These are phyloP conservation scores for Penstemon barbatus DNA, from an alignment of 257 asterid species.

Conservation along the genomic window DNA sequence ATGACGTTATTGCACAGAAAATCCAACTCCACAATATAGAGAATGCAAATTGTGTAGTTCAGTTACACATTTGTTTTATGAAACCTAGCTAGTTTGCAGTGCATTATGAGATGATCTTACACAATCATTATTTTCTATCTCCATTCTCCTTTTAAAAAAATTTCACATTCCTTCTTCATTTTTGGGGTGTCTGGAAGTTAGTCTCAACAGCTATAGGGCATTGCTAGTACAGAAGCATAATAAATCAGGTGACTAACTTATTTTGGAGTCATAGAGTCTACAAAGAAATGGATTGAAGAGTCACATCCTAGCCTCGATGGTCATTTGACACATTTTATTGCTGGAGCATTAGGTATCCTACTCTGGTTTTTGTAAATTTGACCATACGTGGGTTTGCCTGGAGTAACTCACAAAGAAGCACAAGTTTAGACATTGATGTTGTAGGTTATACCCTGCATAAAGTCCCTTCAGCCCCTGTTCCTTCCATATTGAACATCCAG, in stretches of 20 bases:
- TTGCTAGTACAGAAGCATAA: neutral
- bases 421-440: neutral
- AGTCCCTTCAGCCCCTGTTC: conserved; percentile 78
- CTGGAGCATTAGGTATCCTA: conserved; percentile 73
- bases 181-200: conserved; percentile 4
- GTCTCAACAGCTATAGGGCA: conserved; percentile 5
- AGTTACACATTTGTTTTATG: neutral
- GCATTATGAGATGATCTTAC: neutral
- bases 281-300: conserved; percentile 76
- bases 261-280: conserved; percentile 82
- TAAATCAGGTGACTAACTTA: conserved; percentile 51
- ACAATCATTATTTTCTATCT: conserved; percentile 1
- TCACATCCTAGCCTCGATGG: conserved; percentile 56
- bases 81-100: conserved; percentile 7
- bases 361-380: neutral
- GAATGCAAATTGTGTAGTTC: conserved; percentile 1
- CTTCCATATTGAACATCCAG: conserved; percentile 83
- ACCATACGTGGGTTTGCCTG: neutral
- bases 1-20: neutral
- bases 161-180: neutral
- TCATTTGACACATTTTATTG: conserved; percentile 77
- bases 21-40: neutral
- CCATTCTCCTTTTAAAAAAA: neutral
- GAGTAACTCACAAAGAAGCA: conserved; percentile 10
- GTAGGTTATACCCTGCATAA: conserved; percentile 63